phyloP scores from a whole-genome alignment of 2,329 filamentous ascomycete species.

The Aciculosporium take region DNA sequence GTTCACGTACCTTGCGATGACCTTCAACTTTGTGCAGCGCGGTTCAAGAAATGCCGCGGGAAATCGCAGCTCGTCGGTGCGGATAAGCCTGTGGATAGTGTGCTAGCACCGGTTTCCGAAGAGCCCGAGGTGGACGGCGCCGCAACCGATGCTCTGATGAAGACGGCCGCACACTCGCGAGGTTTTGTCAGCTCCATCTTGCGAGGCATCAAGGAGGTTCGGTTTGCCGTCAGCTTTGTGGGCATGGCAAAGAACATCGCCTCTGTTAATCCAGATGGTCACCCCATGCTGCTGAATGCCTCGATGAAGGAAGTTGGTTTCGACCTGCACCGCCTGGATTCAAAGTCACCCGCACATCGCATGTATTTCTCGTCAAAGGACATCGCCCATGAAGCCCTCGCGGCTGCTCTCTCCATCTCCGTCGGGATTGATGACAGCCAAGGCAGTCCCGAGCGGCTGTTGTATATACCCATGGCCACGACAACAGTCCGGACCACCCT shows the following conservation, averaged over 20 bases:
- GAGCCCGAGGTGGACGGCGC: conserved; percentile 58
- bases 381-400: conserved; percentile 84
- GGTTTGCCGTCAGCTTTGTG: conserved; percentile 85
- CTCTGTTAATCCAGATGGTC: conserved; percentile 48
- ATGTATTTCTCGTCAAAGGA: conserved; percentile 96
- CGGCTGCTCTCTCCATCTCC: conserved; percentile 84
- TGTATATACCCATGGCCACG: conserved; percentile 95
- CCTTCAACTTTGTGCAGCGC: conserved; percentile 47
- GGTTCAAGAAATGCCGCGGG: conserved; percentile 32
- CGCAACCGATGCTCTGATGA: conserved; percentile 53
- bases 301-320: conserved; percentile 95
- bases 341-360: conserved; percentile 82
- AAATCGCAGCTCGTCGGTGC: conserved; percentile 21
- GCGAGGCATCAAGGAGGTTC: conserved; percentile 87
- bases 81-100: conserved; percentile 42
- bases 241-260: conserved; percentile 71
- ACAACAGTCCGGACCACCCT: conserved; percentile 88
- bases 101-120: conserved; percentile 58
- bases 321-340: conserved; percentile 81
- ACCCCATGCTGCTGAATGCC: conserved; percentile 68
- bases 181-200: conserved; percentile 84
- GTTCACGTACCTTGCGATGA: conserved; percentile 88
- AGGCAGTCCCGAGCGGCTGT: conserved; percentile 67
- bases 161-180: conserved; percentile 79
- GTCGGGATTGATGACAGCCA: conserved; percentile 84